phyloP scores from a whole-genome alignment of 2,329 filamentous ascomycete genomes.

The Clathrospora elynae region DNA sequence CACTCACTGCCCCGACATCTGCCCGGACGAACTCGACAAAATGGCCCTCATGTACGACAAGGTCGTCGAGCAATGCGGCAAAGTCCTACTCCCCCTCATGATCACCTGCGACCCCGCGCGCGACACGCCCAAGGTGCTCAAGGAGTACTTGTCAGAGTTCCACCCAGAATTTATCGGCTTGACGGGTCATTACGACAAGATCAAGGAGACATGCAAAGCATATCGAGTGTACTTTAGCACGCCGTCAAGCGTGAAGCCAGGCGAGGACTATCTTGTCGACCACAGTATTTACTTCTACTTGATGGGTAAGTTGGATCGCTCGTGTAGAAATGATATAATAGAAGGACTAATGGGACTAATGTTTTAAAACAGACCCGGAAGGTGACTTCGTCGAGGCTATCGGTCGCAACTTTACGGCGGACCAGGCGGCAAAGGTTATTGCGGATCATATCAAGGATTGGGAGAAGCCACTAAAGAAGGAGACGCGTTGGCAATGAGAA shows the following conservation, averaged over 20 bases:
- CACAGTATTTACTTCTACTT: slow-evolving; percentile 99
- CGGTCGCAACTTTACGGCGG: slow-evolving; percentile 89
- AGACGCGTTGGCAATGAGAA: slow-evolving; percentile 41
- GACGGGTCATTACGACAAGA: slow-evolving; percentile 90
- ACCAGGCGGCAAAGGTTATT: slow-evolving; percentile 83
- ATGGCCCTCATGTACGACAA: slow-evolving; percentile 94
- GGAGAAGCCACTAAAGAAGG: slow-evolving; percentile 62
- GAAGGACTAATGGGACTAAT: slow-evolving; percentile 30
- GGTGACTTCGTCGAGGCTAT: slow-evolving; percentile 98
- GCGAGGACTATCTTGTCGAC: slow-evolving; percentile 96
- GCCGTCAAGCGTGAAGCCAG: slow-evolving; percentile 82
- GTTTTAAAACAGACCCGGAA: slow-evolving; percentile 80
- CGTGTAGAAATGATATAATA: accelerated
- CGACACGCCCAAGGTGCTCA: slow-evolving; percentile 83
- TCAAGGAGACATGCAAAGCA: slow-evolving; percentile 92
- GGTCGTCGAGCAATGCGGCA: slow-evolving; percentile 56
- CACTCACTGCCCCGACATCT: slow-evolving; percentile 97
- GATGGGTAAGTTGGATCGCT: slow-evolving; percentile 67
- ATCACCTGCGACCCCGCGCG: slow-evolving; percentile 94
- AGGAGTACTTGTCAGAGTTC: slow-evolving; percentile 88
- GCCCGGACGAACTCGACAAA: slow-evolving; percentile 98
- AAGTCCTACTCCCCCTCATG: slow-evolving; percentile 76
- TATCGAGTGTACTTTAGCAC: slow-evolving; percentile 98
- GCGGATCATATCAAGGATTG: slow-evolving; percentile 82
- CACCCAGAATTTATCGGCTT: slow-evolving; percentile 84